Base-by-base conservation (phyloP, 2,329 filamentous ascomycete species). In the Aspergillus japonicus region DNA sequence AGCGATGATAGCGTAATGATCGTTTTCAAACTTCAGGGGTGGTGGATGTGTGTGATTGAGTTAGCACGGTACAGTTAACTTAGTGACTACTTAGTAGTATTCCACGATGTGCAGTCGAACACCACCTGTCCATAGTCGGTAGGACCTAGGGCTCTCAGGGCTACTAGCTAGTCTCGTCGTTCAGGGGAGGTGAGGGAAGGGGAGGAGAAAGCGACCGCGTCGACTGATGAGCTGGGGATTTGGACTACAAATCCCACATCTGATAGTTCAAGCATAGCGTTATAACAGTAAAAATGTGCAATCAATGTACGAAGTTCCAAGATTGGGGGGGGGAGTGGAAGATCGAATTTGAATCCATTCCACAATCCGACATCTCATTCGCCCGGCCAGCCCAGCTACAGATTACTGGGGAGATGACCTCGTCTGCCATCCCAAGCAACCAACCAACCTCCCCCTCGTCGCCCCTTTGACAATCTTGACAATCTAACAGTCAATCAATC, bases 251-350 rank as follows among this genome's bases (percentile, higher is more conserved):
- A 50, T 53, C 26, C 8, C 7, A 8, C 7, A 8, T 26, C 53
- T 61, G 56, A 61, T 61, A 63, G 54, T 61, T 56, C 61, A 61
- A 47, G 56, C 50, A 58, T 64, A 54, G 57, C 57, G 59, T 60
- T 57, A 24, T 39, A 53, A 59, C 52, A 47, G 51, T 49, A 19
- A 1, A 26, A 26, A 5, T 19, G 39, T 42, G 16, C 39, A 42
- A n/a, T 42, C 6, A n/a, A 19, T 42, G 39, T 42, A 42, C 33
- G 10, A 35, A 35, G 39, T 42, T 42, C 39, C 39, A 42, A 42
- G 5, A 42, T 42, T 42, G 39, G 16, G 39, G 39, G 39, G 16
- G 39, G 19, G 33, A 35, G 5, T 35, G 33, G 33, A 35, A 42
- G 39, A n/a, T 42, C 39, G 39, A n/a, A 42, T 42, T 42, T 16